phyloP scores from a whole-genome alignment of 192 early-diverging fungal species.

The Geranomyces variabilis region DNA sequence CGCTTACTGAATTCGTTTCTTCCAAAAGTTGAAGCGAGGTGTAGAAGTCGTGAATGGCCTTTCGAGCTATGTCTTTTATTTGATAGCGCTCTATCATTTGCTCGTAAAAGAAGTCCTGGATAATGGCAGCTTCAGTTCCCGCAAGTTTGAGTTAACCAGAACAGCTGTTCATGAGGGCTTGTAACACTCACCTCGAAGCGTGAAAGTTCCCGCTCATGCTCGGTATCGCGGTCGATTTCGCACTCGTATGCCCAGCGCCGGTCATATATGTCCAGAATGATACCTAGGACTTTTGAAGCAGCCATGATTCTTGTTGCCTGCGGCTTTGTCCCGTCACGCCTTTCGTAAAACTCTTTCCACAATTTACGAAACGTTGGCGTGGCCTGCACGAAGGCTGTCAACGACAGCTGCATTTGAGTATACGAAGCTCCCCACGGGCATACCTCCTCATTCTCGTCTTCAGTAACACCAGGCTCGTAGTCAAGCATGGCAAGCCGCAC shows the following conservation, averaged over 20 bases:
- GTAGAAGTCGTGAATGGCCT: constrained; percentile 54
- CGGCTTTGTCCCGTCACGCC: constrained; percentile 37
- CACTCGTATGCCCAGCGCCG: constrained; percentile 42
- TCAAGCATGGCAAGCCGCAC: constrained; percentile 8
- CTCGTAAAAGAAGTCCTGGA: constrained; percentile 55
- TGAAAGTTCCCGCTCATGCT: neutral
- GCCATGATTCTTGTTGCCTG: constrained; percentile 28
- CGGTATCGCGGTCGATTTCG: constrained; percentile 4
- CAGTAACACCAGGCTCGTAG: constrained; percentile 32
- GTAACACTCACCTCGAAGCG: neutral
- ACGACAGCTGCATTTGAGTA: too few relatives aligned
- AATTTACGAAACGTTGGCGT: constrained; percentile 33
- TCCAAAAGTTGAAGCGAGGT: constrained; percentile 36
- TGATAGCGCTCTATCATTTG: constrained; percentile 49
- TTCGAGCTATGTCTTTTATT: constrained; percentile 43
- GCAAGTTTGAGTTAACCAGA: neutral
- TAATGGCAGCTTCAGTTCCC: neutral
- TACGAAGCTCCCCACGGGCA: neutral
- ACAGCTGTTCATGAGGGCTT: neutral
- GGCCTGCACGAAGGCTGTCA: neutral
- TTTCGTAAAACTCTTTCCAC: constrained; percentile 54
- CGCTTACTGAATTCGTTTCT: constrained; percentile 12
- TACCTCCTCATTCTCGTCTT: constrained; percentile 8
- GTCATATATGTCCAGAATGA: constrained; percentile 55
- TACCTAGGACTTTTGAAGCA: constrained; percentile 33